Conservation (phyloP, 2,329 filamentous ascomycete species). For the Conoideocrella luteorostrata region DNA sequence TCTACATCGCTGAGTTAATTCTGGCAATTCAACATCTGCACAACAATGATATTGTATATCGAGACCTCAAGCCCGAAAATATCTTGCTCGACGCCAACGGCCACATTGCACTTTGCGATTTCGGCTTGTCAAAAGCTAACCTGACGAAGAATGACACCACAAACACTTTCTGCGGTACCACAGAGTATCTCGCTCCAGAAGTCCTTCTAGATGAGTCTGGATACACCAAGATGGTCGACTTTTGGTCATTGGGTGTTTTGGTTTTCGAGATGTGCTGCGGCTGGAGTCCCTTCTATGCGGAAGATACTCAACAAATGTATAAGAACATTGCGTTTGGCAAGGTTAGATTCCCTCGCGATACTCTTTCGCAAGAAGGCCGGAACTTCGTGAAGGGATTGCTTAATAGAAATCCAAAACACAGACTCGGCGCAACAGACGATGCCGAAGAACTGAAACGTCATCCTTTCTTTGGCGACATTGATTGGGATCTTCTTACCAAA, state of each 20-base stretch:
- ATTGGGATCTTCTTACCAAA: slow-evolving; percentile 82
- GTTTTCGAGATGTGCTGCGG: slow-evolving; percentile 99
- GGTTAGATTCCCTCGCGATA: slow-evolving; percentile 91
- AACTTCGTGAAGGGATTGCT: slow-evolving; percentile 98
- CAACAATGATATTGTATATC: slow-evolving; percentile 95
- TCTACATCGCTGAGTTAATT: slow-evolving; percentile 97
- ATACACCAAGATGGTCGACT: slow-evolving; percentile 99
- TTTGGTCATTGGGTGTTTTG: slow-evolving; percentile 95
- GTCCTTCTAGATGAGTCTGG: slow-evolving; percentile 92
- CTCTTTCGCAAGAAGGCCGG: slow-evolving; percentile 85
- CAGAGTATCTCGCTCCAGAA: slow-evolving; percentile 93
- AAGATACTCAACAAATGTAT: slow-evolving; percentile 99
- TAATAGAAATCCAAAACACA: slow-evolving; percentile 94
- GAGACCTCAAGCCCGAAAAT: slow-evolving; percentile 95
- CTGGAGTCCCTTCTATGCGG: slow-evolving; percentile 98
- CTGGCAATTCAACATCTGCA: slow-evolving; percentile 91
- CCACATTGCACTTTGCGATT: slow-evolving; percentile 95
- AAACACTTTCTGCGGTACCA: slow-evolving; percentile 98
- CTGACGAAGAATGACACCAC: slow-evolving; percentile 95
- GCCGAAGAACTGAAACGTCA: slow-evolving; percentile 92
- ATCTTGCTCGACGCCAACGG: slow-evolving; percentile 95
- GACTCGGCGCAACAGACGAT: slow-evolving; percentile 83
- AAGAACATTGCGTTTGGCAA: slow-evolving; percentile 99
- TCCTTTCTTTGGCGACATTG: slow-evolving; percentile 88
- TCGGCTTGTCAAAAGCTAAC: slow-evolving; percentile 95